These are phyloP conservation scores for Dimocarpus longan DNA, from an alignment of 345 rosid species.

Conservation along the genomic window DNA sequence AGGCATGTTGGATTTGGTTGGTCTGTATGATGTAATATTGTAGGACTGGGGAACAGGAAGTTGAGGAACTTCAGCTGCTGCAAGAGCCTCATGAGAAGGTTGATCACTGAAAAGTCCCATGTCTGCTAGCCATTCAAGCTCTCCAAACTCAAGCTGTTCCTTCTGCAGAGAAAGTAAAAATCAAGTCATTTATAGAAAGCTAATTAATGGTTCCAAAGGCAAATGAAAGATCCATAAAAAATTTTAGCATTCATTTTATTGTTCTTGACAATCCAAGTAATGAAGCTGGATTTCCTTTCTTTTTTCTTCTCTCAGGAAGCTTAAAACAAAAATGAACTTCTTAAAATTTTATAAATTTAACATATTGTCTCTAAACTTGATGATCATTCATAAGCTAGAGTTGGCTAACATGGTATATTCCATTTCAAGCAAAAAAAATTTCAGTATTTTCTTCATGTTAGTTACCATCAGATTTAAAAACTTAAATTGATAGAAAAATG, in stretches of 20 bases:
- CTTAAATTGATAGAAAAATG: no score
- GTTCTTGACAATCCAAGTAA: no score
- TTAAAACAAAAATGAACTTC: not conserved
- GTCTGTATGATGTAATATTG: slow-evolving; percentile 42
- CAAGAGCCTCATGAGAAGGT: slow-evolving; percentile 53
- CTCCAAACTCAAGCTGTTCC: slow-evolving; percentile 75
- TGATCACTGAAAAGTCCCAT: slow-evolving; percentile 70
- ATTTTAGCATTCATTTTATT: not conserved
- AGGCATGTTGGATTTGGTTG: slow-evolving; percentile 51
- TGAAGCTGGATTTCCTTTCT: no score
- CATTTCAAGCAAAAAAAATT: not conserved
- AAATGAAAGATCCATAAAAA: not conserved
- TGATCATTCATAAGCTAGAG: not conserved
- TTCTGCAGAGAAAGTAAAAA: slow-evolving; percentile 48
- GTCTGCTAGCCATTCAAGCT: slow-evolving; percentile 83
- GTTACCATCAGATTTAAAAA: no score
- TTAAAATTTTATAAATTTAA: not conserved
- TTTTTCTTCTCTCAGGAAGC: not conserved
- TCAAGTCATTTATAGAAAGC: not conserved
- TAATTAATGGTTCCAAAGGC: not conserved
- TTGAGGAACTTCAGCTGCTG: slow-evolving; percentile 93
- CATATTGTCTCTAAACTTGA: not conserved
- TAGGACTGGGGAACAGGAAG: slow-evolving; percentile 48
- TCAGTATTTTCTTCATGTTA: not conserved
- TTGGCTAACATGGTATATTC: not conserved